Evolutionary conservation across 176 grass and related monocot species (phyloP).

Genomic region (Phoenix dactylifera): DNA sequence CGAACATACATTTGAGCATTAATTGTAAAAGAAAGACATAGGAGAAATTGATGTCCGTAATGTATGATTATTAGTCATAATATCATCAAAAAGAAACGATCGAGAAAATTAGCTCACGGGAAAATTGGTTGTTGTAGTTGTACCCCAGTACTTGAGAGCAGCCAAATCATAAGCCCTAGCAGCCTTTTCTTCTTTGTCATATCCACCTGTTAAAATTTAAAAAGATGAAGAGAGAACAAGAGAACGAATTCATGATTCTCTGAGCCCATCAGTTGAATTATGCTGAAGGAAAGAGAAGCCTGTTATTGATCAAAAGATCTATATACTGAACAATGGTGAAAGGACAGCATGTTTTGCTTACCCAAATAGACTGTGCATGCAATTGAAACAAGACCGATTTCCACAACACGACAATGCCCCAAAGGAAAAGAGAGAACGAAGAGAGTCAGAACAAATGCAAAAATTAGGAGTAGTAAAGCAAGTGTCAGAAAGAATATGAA

Average conservation of each 20-base stretch:
- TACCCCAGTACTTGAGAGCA: slow-evolving; percentile 69
- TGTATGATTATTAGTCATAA: too few relatives aligned
- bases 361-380: slow-evolving; percentile 55
- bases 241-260: not conserved
- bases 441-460: not conserved
- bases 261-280: too few relatives aligned
- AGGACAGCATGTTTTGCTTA: slow-evolving; percentile 15
- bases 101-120: slow-evolving; percentile 23
- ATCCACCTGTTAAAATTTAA: slow-evolving; percentile 35
- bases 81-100: not conserved
- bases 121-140: slow-evolving; percentile 63
- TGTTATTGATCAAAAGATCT: not conserved
- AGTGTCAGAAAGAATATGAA: not conserved
- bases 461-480: not conserved
- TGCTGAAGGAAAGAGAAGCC: too few relatives aligned
- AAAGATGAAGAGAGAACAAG: not conserved
- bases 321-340: not conserved
- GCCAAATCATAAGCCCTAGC: slow-evolving; percentile 77
- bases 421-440: not conserved
- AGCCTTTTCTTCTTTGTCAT: slow-evolving; percentile 76
- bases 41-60: too few relatives aligned
- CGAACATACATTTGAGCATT: too few relatives aligned
- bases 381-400: slow-evolving; percentile 3
- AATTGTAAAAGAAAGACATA: not conserved
- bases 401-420: not conserved